Evolutionary conservation across 139 green algal genomes (phyloP).

Genomic region (Picochlorum sp.): DNA sequence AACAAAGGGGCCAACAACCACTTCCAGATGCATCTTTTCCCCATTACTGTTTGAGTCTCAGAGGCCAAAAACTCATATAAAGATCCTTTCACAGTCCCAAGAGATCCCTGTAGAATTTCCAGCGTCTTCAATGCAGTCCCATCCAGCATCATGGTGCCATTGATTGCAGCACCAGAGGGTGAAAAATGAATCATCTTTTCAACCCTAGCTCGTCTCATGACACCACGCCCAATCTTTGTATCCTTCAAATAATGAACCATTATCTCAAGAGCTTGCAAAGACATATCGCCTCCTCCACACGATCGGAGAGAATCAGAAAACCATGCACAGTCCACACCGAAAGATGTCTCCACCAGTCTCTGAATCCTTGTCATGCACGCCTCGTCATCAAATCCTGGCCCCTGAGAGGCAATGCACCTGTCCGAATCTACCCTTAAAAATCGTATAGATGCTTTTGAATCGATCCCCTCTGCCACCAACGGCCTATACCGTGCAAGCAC

Average conservation of each 20-base stretch:
- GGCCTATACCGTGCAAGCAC: slow-evolving; percentile 10
- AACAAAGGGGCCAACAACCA: slow-evolving; percentile 41
- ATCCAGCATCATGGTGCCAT: slow-evolving; percentile 42
- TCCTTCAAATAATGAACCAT: too few species aligned
- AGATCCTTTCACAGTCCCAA: slow-evolving; percentile 27
- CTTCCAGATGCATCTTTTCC: slow-evolving; percentile 25
- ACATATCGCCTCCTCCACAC: too few species aligned
- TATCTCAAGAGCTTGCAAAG: too few species aligned
- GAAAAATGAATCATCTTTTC: too few species aligned
- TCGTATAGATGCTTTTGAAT: too few species aligned
- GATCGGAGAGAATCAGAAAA: not conserved
- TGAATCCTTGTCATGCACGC: too few species aligned
- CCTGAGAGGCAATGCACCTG: too few species aligned
- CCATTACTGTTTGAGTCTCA: slow-evolving; percentile 29
- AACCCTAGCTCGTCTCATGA: too few species aligned
- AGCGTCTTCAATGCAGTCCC: slow-evolving; percentile 32
- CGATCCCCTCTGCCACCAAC: slow-evolving; percentile 5
- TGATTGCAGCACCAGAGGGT: not conserved
- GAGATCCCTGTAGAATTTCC: slow-evolving; percentile 35
- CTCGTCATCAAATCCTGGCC: too few species aligned
- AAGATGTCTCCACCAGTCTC: not conserved
- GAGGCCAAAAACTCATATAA: slow-evolving; percentile 22
- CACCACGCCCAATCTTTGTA: too few species aligned
- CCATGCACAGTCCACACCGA: not conserved
- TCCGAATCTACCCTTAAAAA: too few species aligned